Conservation (phyloP, 345 rosid genomes). For the Lenwebbia sp. region DNA sequence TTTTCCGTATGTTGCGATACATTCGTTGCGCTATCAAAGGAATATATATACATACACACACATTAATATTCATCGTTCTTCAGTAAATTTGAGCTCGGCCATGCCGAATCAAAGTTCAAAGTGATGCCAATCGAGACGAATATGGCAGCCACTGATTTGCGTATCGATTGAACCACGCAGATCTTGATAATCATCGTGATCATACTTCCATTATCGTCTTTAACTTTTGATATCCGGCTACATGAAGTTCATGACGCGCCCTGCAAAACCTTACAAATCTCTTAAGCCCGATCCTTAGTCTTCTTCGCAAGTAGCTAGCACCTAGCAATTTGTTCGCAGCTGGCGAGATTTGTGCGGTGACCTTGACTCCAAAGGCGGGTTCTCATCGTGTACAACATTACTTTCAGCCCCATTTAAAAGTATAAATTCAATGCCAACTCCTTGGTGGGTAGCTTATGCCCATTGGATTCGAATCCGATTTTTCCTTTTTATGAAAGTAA, state of each 20-base stretch:
- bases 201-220: not conserved
- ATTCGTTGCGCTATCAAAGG: not conserved
- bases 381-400: not conserved
- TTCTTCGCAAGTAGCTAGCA: not conserved
- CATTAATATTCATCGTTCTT: not conserved
- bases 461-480: not conserved
- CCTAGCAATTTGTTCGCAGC: not conserved
- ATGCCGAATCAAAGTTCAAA: not conserved
- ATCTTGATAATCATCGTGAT: not conserved
- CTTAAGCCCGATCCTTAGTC: not conserved
- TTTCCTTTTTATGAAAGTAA: too few relatives aligned
- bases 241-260: not conserved
- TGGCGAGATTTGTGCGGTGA: not conserved
- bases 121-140: not conserved
- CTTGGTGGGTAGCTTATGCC: not conserved
- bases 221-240: fast-evolving
- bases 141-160: not conserved
- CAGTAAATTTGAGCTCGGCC: not conserved
- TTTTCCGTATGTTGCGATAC: not conserved
- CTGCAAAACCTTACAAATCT: not conserved
- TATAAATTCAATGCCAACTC: not conserved
- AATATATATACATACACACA: not conserved
- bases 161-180: not conserved
- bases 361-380: not conserved
- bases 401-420: not conserved